These are phyloP conservation scores for Leucocoprinus leucothites DNA, from an alignment of 768 basidiomycete genomes.

Conservation along the genomic window DNA sequence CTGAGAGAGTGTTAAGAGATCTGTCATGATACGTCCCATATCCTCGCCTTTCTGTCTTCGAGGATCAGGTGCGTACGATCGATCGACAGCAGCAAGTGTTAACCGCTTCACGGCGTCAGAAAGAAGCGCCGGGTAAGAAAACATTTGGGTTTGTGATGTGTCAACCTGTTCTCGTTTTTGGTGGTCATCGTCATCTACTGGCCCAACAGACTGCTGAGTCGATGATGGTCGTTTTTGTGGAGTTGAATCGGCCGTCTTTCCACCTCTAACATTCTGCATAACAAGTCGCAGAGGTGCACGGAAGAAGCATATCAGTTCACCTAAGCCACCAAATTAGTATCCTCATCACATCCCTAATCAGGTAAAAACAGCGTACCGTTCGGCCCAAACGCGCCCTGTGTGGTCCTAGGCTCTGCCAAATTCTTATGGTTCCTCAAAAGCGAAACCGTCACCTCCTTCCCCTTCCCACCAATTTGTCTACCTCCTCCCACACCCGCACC, in stretches of 20 bases:
- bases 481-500: background rate
- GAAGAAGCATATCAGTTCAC: conserved; percentile 86
- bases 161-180: conserved; percentile 15
- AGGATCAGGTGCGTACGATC: conserved; percentile 31
- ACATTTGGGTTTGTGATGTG: conserved; percentile 30
- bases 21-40: conserved; percentile 72
- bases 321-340: conserved; percentile 40
- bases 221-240: conserved; percentile 28
- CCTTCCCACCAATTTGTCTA: conserved; percentile 37
- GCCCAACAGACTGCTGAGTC: background rate
- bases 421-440: conserved; percentile 69
- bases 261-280: conserved; percentile 41
- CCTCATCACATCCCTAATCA: background rate
- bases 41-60: conserved; percentile 38
- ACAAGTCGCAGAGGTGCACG: conserved; percentile 71
- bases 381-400: conserved; percentile 86
- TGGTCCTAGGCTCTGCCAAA: conserved; percentile 79
- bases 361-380: conserved; percentile 61
- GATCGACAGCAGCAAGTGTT: conserved; percentile 58
- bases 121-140: conserved; percentile 65
- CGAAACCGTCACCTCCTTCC: conserved; percentile 49
- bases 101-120: conserved; percentile 73
- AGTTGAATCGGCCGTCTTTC: conserved; percentile 23
- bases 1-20: conserved; percentile 61
- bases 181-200: background rate